A percentile compares a stretch with the other conserved stretches of the same genome.
These are phyloP conservation scores for Lipomyces japonicus DNA, from an alignment of 805 yeast species.

Conservation along the genomic window DNA sequence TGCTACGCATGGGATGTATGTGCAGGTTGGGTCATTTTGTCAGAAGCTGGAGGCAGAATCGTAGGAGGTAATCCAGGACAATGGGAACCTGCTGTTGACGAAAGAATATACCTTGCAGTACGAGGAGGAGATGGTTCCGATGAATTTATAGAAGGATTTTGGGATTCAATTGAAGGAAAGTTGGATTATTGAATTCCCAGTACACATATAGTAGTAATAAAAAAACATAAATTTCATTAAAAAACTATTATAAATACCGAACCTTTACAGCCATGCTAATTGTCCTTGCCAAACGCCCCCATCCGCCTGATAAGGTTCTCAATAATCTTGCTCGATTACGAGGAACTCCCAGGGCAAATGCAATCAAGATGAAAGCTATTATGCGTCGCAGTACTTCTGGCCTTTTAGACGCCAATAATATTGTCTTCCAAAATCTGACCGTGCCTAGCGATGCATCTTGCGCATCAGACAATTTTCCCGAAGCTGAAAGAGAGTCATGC, in stretches of 20 bases:
- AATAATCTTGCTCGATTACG: constrained; percentile 9
- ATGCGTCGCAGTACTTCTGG: constrained; percentile 11
- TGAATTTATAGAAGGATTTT: constrained; percentile 47
- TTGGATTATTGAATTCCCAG: constrained; percentile 39
- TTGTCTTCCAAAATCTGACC: background rate
- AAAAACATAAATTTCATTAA: background rate
- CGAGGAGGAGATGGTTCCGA: constrained; percentile 51
- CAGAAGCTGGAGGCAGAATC: constrained; percentile 56
- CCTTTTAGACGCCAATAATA: background rate
- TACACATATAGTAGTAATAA: background rate
- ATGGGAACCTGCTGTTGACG: constrained; percentile 50
- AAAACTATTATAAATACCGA: constrained; percentile 6
- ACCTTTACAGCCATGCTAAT: constrained; percentile 14
- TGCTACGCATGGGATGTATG: constrained; percentile 68
- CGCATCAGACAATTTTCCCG: too few relatives aligned
- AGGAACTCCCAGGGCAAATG: constrained; percentile 12
- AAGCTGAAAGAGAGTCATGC: too few relatives aligned
- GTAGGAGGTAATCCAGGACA: constrained; percentile 53
- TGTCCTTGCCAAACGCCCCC: constrained; percentile 5
- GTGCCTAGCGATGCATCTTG: too few relatives aligned
- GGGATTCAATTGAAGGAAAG: constrained; percentile 49
- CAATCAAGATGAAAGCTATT: constrained; percentile 2
- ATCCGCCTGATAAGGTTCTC: background rate
- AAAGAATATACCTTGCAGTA: constrained; percentile 55
- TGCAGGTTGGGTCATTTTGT: constrained; percentile 61